Conservation (phyloP, 2,329 filamentous ascomycete species). For the Talaromyces sp. region DNA sequence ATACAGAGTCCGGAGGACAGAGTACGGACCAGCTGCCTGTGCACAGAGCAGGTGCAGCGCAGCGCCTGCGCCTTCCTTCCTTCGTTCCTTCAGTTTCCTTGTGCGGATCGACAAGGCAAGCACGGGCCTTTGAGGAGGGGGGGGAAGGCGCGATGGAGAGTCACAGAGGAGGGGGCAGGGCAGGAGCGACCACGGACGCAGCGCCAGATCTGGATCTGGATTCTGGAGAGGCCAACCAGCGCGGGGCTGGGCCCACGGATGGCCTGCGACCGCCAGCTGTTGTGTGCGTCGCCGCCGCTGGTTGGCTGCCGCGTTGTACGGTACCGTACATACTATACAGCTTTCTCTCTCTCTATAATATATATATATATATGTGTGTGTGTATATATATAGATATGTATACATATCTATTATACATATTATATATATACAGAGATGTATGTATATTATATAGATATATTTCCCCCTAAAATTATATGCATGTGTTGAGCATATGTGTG, state of each 20-base stretch:
- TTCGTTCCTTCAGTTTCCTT: not conserved
- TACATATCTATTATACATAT: too few relatives aligned
- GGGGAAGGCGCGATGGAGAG: not conserved
- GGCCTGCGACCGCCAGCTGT: not conserved
- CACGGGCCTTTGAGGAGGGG: conserved; percentile 7
- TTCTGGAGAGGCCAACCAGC: not conserved
- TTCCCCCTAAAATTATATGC: too few relatives aligned
- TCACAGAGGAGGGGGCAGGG: not conserved
- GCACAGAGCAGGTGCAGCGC: not conserved
- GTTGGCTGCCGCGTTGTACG: not conserved
- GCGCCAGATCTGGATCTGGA: not conserved
- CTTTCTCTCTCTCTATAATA: too few relatives aligned
- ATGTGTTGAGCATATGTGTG: too few relatives aligned
- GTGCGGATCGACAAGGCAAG: conserved; percentile 13
- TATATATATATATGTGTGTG: too few relatives aligned
- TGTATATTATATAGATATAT: too few relatives aligned
- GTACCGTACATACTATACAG: not conserved
- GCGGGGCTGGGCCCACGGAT: not conserved
- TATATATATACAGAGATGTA: too few relatives aligned
- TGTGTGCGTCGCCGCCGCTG: not conserved
- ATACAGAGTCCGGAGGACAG: too few relatives aligned
- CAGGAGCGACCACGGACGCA: not conserved
- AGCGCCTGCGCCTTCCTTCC: not conserved
- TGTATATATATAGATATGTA: too few relatives aligned
- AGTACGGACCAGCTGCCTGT: too few relatives aligned